These are phyloP conservation scores for Gonium pectorale DNA, from an alignment of 139 green algal species.

Conservation along the genomic window DNA sequence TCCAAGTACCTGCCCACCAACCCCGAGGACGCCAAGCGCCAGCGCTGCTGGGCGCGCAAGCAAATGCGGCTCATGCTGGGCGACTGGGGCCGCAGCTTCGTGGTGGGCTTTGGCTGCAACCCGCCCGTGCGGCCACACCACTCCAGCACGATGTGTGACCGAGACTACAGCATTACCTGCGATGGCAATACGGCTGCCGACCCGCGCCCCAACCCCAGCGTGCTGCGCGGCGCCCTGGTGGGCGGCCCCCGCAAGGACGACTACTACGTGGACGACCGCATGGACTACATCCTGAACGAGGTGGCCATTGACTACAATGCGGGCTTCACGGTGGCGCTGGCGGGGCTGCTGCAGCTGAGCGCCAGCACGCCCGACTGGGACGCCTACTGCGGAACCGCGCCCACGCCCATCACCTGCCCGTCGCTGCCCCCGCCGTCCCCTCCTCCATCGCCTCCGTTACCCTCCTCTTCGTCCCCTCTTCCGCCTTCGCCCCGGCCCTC, in stretches of 20 bases:
- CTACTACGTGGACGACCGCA: constrained; percentile 34
- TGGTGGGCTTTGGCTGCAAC: constrained; percentile 5
- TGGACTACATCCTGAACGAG: constrained; percentile 41
- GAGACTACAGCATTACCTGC: neutral
- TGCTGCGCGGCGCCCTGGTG: constrained; percentile 57
- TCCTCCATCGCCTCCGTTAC: neutral
- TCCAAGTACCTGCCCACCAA: neutral
- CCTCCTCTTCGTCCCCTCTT: neutral
- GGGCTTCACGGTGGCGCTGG: constrained; percentile 51
- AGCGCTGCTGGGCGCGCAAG: constrained; percentile 24
- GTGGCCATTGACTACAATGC: constrained; percentile 62
- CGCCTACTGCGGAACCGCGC: neutral
- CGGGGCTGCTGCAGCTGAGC: constrained; percentile 8
- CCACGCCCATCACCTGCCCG: neutral
- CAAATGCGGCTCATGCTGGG: constrained; percentile 34
- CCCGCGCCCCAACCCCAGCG: constrained; percentile 9
- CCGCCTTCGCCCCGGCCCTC: neutral
- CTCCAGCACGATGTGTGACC: neutral
- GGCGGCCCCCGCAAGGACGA: constrained; percentile 61
- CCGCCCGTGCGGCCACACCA: constrained; percentile 18
- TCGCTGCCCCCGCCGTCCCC: neutral
- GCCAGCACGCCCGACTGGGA: neutral
- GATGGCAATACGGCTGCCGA: neutral
- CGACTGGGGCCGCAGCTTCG: constrained; percentile 39
- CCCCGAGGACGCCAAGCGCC: neutral